These are phyloP conservation scores for Deinandra increscens DNA, from an alignment of 129 eudicot genomes.

Conservation along the genomic window DNA sequence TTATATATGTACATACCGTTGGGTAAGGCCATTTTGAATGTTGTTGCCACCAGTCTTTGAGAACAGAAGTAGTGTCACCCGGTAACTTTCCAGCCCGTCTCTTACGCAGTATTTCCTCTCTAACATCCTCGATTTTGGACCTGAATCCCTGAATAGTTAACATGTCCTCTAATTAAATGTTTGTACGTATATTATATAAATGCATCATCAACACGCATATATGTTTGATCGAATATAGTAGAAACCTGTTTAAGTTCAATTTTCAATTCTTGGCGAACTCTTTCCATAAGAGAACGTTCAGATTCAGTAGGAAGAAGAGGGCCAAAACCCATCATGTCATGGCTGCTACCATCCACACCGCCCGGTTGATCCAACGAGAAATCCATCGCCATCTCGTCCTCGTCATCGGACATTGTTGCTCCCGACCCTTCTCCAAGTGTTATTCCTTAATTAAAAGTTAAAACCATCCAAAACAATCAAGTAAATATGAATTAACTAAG, in stretches of 20 bases:
- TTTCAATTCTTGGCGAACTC: slow-evolving; percentile 92
- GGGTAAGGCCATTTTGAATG: slow-evolving; percentile 99
- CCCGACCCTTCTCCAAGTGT: slow-evolving; percentile 82
- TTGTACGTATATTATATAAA: no score
- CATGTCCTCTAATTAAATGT: no score
- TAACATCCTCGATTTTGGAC: slow-evolving; percentile 90
- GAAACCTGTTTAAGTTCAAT: slow-evolving; percentile 91
- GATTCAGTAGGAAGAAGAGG: slow-evolving; percentile 93
- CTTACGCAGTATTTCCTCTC: slow-evolving; percentile 89
- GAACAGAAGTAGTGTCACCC: slow-evolving; percentile 92
- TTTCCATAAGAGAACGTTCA: slow-evolving; percentile 88
- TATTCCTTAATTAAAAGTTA: slow-evolving; percentile 38
- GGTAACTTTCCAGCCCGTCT: slow-evolving; percentile 96
- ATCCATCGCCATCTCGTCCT: slow-evolving; percentile 80
- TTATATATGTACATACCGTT: slow-evolving; percentile 53
- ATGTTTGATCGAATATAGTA: no score
- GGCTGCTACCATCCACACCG: slow-evolving; percentile 40
- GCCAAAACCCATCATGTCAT: slow-evolving; percentile 94
- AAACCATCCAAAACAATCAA: no score
- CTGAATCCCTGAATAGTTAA: slow-evolving; percentile 95
- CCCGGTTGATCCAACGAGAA: slow-evolving; percentile 65
- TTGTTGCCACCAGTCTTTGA: slow-evolving; percentile 98
- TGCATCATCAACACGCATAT: no score
- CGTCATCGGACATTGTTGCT: slow-evolving; percentile 96
- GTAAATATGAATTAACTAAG: no score